Base-by-base conservation (phyloP, 2,329 filamentous ascomycete genomes). In the Fusarium paranaense region DNA sequence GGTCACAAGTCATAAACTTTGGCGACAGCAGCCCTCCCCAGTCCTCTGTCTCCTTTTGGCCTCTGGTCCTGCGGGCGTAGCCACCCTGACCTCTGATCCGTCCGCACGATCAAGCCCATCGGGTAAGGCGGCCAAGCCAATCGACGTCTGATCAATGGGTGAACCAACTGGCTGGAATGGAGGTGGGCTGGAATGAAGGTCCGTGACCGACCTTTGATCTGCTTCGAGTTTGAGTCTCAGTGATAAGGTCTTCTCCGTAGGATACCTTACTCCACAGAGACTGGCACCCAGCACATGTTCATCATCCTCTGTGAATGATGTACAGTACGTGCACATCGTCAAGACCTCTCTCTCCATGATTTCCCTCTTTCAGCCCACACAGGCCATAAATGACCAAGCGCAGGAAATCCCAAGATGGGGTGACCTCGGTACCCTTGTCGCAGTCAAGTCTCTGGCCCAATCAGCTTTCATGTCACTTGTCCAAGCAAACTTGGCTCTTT, bases 111-210 rank as follows among this genome's bases (percentile, higher is more conserved):
- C 52, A 72, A 72, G 67, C 63, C 58, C 63, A 74, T 76, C 62
- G 65, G 73, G 70, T 72, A 76, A 72, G 68, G 64, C 71, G 61
- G 58, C 68, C 65, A 76, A 71, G 64, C 70, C 67, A 67, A 59
- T 63, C 59, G 59, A 73, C 59, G 56, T 71, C 68, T 71, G 58
- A 35, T 50, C 59, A 63, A 64, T 70, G 61, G 32, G 42, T 75
- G 66, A 72, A 71, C 74, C 71, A 75, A 64, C 60, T 52, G 61
- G 66, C 62, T 78, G 74, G 76, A 77, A 78, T 78, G 76, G 47
- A 66, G 33, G 64, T 56, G 50, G 40, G 58, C 37, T 77, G 76
- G 70, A 77, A 78, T 72, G 70, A 42, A 64, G 62, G 47, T 45
- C 30, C 45, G 62, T 67, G 54, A 64, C 70, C 67, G 57, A 64